These are phyloP conservation scores for Crithidia fasciculata DNA, from an alignment of 208 protist genomes.

Conservation along the genomic window DNA sequence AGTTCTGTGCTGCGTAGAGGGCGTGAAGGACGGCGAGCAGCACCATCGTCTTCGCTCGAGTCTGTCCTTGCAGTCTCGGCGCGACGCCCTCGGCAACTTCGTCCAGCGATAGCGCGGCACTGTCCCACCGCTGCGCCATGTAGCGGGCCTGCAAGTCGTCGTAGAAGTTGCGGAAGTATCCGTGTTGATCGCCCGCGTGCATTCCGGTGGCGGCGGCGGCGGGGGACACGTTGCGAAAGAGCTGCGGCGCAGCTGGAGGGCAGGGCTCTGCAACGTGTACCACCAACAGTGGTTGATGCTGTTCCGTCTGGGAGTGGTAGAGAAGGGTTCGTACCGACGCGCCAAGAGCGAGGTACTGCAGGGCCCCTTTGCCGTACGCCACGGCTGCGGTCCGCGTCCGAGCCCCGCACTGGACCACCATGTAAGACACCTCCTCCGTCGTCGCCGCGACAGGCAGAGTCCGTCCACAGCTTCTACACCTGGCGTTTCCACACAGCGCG, in stretches of 20 bases:
- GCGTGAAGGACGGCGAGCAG: constrained; percentile 61
- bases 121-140: constrained; percentile 10
- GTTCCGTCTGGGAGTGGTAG: constrained; percentile 49
- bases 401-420: constrained; percentile 43
- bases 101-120: constrained; percentile 17
- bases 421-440: constrained; percentile 35
- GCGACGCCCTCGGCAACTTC: constrained; percentile 37
- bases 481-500: constrained; percentile 33
- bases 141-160: background rate
- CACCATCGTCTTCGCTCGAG: constrained; percentile 51
- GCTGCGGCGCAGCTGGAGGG: too few relatives aligned
- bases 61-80: constrained; percentile 63
- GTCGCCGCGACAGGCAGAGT: constrained; percentile 34
- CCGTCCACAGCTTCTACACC: constrained; percentile 27
- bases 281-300: constrained; percentile 44
- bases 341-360: constrained; percentile 42
- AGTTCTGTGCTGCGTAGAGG: constrained; percentile 44
- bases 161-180: constrained; percentile 16
- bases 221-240: background rate
- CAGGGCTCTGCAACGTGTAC: constrained; percentile 44
- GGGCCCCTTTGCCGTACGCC: constrained; percentile 53
- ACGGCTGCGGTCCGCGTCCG: constrained; percentile 43
- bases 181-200: background rate
- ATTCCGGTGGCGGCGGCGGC: background rate
- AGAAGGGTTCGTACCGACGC: constrained; percentile 36